Evolutionary conservation across 2,329 filamentous ascomycete species (phyloP), one percentile per base, ranked within the genome.

Genomic region (Zopfia rhizophila): DNA sequence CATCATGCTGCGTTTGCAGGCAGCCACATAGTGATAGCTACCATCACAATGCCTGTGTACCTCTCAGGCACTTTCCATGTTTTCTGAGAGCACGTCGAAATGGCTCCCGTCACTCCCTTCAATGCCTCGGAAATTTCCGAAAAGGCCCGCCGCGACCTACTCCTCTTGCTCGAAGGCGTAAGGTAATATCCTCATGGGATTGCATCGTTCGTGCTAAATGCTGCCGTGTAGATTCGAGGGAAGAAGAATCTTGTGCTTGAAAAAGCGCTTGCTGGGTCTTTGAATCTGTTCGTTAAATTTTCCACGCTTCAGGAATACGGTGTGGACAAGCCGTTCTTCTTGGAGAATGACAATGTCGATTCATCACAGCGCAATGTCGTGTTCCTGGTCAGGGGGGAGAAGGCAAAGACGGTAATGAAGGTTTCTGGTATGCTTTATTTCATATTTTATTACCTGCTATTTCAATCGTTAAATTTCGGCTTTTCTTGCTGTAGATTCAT

Each of bases 211-310:
- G 56, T 52, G 49, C 72, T 75, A 49, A 76, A 48, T 39, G 45
- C 13, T 51, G 40, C 31, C 16, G 19, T 53, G 31, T 67, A 99
- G 94, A 91, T 97, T 57, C 90, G 93, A 69, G 95, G 95, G 61
- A 99, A 97, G 84, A 99, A 99, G 82, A 97, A 97, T 67, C 80
- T 99, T 51, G 89, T 99, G 39, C 88, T 99, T 67, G 93, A 97
- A 72, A 90, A 89, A 73, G 87, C 87, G 62, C 82, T 99, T 61
- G 91, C 93, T 58, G 94, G 93, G 17, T 90, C 92, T 21, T 83
- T 99, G 59, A 91, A 92, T 48, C 82, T 93, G 48, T 88, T 99
- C 58, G 91, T 96, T 75, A 97, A 97, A 72, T 96, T 97, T 66
- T 93, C 93, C 16, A 93, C 90, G 7, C 82, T 97, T 12, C 91